phyloP scores from a whole-genome alignment of 345 rosid genomes.

The Clausena lansium region DNA sequence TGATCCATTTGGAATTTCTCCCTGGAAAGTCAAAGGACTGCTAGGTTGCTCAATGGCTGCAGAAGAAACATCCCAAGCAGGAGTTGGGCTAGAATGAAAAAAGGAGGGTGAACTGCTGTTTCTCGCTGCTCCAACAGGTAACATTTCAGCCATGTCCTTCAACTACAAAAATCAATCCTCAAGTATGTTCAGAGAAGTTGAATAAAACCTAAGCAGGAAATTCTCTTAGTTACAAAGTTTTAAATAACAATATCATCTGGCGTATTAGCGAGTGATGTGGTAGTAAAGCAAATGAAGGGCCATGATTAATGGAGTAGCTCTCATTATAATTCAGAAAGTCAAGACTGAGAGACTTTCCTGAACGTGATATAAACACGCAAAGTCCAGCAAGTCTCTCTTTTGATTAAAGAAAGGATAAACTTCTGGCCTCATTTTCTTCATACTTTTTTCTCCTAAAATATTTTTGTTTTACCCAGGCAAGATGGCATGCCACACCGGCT shows the following conservation, averaged over 20 bases:
- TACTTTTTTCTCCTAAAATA: background rate
- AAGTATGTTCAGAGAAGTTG: background rate
- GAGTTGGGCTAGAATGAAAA: constrained; percentile 32
- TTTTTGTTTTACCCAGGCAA: background rate
- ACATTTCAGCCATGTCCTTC: constrained; percentile 78
- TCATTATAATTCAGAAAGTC: background rate
- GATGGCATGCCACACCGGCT: too few species aligned
- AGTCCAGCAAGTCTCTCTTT: background rate
- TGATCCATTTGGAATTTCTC: constrained; percentile 34
- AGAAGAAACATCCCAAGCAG: constrained; percentile 30
- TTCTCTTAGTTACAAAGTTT: background rate
- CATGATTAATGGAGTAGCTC: background rate
- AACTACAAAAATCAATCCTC: constrained; percentile 34
- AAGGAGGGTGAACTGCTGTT: constrained; percentile 33
- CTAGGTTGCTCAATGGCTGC: constrained; percentile 26
- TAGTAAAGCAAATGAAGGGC: background rate
- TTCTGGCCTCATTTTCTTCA: background rate
- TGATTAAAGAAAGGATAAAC: background rate
- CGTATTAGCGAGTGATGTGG: background rate
- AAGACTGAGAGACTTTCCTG: background rate
- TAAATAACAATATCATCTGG: background rate
- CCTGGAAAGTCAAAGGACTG: constrained; percentile 27
- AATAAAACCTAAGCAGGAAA: background rate
- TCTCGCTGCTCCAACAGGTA: constrained; percentile 46
- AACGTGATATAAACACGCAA: background rate